phyloP scores from a whole-genome alignment of 192 early-diverging fungal genomes.

The Oehlia diaphana region DNA sequence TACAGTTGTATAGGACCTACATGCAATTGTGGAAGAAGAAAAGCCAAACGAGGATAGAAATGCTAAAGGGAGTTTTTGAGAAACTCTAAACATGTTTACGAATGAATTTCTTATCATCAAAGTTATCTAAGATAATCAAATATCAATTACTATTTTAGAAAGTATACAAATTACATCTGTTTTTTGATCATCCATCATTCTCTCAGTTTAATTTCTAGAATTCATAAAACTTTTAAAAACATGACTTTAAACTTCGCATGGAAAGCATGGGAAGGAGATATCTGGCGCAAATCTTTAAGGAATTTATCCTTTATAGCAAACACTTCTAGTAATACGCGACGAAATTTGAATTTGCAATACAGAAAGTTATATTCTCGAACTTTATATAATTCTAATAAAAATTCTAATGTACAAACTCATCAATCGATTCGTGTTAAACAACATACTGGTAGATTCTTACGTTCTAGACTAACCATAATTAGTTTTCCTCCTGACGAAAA shows the following conservation, averaged over 20 bases:
- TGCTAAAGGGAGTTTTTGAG: background rate
- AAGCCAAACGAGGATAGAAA: background rate
- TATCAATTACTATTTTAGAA: background rate
- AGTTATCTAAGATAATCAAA: background rate
- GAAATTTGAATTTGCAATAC: background rate
- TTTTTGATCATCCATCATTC: background rate
- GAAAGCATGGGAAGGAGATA: background rate
- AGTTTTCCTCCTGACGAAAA: background rate
- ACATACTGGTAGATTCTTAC: background rate
- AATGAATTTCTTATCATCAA: background rate
- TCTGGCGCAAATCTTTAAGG: background rate
- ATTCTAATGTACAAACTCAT: background rate
- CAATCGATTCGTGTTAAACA: conserved; percentile 1
- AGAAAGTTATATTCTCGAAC: background rate
- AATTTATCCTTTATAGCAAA: background rate
- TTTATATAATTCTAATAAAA: background rate
- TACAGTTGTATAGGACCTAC: background rate
- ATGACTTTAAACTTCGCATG: background rate
- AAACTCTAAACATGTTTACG: background rate
- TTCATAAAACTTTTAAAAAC: background rate
- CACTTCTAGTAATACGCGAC: background rate
- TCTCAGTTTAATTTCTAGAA: too few relatives aligned
- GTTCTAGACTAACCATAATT: conserved; percentile 5
- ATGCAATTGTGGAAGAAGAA: background rate
- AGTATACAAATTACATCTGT: background rate